phyloP scores from a whole-genome alignment of 805 yeast genomes.

The Candida ortonii region DNA sequence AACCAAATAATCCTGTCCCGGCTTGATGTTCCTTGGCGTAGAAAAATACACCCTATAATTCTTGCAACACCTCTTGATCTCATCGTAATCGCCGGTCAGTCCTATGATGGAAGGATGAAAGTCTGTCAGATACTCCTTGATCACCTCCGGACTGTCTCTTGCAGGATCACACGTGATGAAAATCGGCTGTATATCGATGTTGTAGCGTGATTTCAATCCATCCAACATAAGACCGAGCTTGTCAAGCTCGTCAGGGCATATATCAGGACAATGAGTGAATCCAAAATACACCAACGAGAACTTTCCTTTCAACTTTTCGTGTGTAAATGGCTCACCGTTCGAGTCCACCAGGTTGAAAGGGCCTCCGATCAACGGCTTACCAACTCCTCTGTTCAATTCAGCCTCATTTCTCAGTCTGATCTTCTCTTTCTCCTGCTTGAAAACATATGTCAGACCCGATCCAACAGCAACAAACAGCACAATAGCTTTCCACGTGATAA shows the following conservation, averaged over 20 bases:
- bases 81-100: constrained; percentile 85
- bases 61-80: constrained; percentile 81
- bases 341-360: constrained; percentile 72
- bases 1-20: constrained; percentile 94
- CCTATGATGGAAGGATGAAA: constrained; percentile 91
- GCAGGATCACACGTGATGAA: constrained; percentile 98
- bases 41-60: constrained; percentile 92
- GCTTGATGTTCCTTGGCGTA: constrained; percentile 92
- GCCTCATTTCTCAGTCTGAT: constrained; percentile 73
- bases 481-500: constrained; percentile 84
- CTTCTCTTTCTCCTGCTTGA: constrained; percentile 73
- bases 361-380: constrained; percentile 92
- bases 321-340: constrained; percentile 71
- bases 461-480: constrained; percentile 66
- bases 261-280: constrained; percentile 96
- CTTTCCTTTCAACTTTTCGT: constrained; percentile 69
- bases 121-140: constrained; percentile 79
- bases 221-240: constrained; percentile 74
- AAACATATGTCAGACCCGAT: constrained; percentile 66
- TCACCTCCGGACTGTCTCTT: constrained; percentile 82
- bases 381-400: constrained; percentile 81
- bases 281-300: constrained; percentile 92
- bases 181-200: constrained; percentile 71
- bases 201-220: constrained; percentile 51
- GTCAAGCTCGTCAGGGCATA: constrained; percentile 97